These are phyloP conservation scores for Colletotrichum echinochloae DNA, from an alignment of 2,329 filamentous ascomycete genomes.

Conservation along the genomic window DNA sequence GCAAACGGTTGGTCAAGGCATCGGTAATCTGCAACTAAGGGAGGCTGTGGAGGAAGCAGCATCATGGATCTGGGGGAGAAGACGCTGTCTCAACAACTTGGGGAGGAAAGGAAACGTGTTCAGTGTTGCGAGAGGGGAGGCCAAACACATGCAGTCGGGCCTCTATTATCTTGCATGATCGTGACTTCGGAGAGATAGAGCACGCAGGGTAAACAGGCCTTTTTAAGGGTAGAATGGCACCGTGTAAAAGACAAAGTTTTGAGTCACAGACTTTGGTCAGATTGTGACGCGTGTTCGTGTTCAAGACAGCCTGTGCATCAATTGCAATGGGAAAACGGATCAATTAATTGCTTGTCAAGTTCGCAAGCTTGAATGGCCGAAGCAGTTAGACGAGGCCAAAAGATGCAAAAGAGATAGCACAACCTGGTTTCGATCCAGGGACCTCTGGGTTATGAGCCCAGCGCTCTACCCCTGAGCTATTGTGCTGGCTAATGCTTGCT, in stretches of 20 bases:
- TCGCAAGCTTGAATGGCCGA: no score
- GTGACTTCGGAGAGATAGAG: background rate
- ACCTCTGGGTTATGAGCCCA: conserved; percentile 41
- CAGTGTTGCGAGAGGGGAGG: background rate
- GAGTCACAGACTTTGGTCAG: background rate
- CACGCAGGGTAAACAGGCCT: no score
- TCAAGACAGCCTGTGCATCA: accelerated
- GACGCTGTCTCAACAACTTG: background rate
- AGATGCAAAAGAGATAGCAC: conserved; percentile 17
- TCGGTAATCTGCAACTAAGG: conserved; percentile 10
- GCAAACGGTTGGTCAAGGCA: conserved; percentile 12
- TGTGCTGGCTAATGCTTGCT: conserved; percentile 13
- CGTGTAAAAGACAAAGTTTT: background rate
- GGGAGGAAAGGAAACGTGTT: background rate
- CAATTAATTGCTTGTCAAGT: background rate
- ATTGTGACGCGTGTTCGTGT: background rate
- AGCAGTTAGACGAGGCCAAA: background rate
- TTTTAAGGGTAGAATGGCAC: background rate
- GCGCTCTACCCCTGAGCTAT: conserved; percentile 41
- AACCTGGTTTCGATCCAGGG: conserved; percentile 38
- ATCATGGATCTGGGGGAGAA: background rate
- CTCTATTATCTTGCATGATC: background rate
- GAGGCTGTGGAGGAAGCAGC: background rate
- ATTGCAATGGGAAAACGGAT: background rate
- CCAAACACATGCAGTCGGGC: background rate